phyloP scores from a whole-genome alignment of 1,284 basidiomycete genomes.

The Irpex lacteus region DNA sequence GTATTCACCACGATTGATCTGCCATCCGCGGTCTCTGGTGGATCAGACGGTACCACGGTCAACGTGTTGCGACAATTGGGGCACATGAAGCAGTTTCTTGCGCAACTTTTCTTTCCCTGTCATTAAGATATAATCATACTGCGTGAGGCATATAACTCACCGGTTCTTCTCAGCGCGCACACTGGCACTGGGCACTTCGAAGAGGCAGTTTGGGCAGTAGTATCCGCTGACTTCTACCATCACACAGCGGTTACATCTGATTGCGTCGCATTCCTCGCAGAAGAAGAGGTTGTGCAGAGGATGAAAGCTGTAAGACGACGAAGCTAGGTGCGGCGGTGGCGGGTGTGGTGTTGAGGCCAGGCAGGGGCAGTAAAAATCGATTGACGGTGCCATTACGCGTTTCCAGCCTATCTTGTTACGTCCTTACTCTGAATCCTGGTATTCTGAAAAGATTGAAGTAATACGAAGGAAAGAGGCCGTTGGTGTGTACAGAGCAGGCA shows the following conservation, averaged over 20 bases:
- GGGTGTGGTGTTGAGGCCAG: conserved; percentile 58
- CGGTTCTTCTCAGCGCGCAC: conserved; percentile 95
- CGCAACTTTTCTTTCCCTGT: conserved; percentile 63
- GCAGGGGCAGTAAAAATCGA: conserved; percentile 75
- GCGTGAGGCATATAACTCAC: conserved; percentile 35
- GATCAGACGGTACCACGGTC: conserved; percentile 85
- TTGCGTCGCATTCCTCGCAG: conserved; percentile 97
- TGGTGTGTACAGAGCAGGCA: too few relatives aligned
- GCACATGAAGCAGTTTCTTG: conserved; percentile 96
- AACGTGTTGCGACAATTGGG: conserved; percentile 90
- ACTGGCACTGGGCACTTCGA: conserved; percentile 96
- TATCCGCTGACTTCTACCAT: conserved; percentile 92
- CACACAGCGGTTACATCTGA: conserved; percentile 91
- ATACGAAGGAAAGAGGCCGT: not conserved
- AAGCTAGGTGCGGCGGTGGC: conserved; percentile 71
- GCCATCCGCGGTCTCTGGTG: conserved; percentile 60
- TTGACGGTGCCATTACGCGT: conserved; percentile 36
- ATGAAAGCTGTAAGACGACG: conserved; percentile 77
- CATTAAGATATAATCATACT: not conserved
- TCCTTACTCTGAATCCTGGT: too few relatives aligned
- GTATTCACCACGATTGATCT: conserved; percentile 48
- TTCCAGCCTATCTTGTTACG: not conserved
- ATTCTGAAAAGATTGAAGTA: not conserved
- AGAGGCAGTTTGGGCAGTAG: conserved; percentile 98
- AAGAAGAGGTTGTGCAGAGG: conserved; percentile 88